Evolutionary conservation across 805 yeast genomes (phyloP).

Genomic region (Debaryomyces hansenii): DNA sequence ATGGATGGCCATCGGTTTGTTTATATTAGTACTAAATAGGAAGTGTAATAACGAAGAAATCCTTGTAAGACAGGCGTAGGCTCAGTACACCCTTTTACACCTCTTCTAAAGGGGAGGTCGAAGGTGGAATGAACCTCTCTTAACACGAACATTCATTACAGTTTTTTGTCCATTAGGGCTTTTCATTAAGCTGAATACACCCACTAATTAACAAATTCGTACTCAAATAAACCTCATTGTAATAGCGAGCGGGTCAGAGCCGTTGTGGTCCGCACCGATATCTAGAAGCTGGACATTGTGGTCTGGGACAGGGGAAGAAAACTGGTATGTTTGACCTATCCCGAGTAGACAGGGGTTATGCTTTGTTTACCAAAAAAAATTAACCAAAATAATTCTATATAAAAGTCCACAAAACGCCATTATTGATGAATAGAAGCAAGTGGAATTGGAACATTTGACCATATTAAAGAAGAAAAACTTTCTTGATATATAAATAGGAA

Average conservation of each 20-base stretch:
- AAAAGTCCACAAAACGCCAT: slow-evolving; percentile 4
- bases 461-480: neutral
- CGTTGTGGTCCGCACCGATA: too few species aligned
- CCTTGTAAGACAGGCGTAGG: neutral
- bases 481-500: neutral
- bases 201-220: too few species aligned
- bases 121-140: too few species aligned
- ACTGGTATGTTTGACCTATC: neutral
- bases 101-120: too few species aligned
- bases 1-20: slow-evolving; percentile 2
- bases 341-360: slow-evolving; percentile 2
- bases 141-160: too few species aligned
- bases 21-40: slow-evolving; percentile 4
- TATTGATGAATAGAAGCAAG: neutral
- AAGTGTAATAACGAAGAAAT: neutral
- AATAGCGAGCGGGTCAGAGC: too few species aligned
- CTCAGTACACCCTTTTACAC: too few species aligned
- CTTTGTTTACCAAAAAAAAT: slow-evolving; percentile 1
- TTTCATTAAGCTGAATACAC: too few species aligned
- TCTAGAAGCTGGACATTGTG: too few species aligned
- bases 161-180: too few species aligned
- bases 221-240: too few species aligned
- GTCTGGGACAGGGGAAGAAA: too few species aligned
- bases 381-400: neutral
- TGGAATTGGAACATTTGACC: neutral